Percentiles rank a stretch among this genome's conserved stretches.
phyloP scores from a whole-genome alignment of 192 early-diverging fungal genomes.

The Entomortierella chlamydospora region DNA sequence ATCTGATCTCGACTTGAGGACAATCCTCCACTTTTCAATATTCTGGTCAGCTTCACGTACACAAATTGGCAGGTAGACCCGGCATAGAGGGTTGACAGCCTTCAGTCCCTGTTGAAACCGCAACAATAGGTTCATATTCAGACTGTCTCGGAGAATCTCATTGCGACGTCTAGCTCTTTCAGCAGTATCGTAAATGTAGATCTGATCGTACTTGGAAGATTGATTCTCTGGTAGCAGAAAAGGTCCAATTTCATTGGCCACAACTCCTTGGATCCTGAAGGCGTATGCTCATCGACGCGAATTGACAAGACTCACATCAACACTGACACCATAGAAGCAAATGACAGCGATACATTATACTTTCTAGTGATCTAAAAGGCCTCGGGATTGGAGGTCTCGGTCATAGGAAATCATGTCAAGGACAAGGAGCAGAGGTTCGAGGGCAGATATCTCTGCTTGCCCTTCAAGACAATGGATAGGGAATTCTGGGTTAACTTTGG shows the following conservation, averaged over 20 bases:
- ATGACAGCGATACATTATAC: slow-evolving; percentile 41
- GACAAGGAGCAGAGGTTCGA: not conserved
- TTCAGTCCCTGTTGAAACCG: not conserved
- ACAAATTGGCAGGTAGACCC: not conserved
- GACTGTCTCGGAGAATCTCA: not conserved
- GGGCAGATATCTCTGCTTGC: not conserved
- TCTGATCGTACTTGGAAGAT: not conserved
- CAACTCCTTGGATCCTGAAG: slow-evolving; percentile 23
- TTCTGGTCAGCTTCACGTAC: not conserved
- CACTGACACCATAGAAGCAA: slow-evolving; percentile 31
- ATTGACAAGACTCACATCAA: slow-evolving; percentile 11
- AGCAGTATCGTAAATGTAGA: not conserved
- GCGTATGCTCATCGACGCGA: slow-evolving; percentile 13
- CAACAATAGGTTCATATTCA: not conserved
- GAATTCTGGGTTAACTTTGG: slow-evolving; percentile 3
- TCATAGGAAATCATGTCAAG: not conserved
- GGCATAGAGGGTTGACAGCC: not conserved
- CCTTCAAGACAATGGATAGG: slow-evolving; percentile 16
- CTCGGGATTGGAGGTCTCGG: not conserved
- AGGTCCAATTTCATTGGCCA: not conserved
- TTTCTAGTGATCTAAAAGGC: slow-evolving; percentile 20
- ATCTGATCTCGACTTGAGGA: not conserved
- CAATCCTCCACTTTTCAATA: not conserved
- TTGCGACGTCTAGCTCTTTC: not conserved
- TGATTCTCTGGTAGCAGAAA: not conserved